Evolutionary conservation across 2,329 filamentous ascomycete genomes (phyloP).

Genomic region (Apiospora saccharicola): DNA sequence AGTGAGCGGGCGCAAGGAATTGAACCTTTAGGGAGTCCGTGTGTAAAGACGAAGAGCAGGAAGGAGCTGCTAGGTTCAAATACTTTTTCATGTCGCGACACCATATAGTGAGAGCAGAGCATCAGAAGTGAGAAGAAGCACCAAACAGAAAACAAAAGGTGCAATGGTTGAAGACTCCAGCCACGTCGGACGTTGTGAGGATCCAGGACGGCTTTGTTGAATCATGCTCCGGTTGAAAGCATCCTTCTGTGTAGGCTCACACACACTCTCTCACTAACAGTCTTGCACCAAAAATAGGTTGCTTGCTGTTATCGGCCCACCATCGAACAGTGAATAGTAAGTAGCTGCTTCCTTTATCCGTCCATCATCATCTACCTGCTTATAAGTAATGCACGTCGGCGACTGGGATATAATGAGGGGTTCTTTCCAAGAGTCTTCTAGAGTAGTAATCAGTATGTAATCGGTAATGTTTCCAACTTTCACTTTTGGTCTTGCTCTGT

Average conservation of each 20-base stretch:
- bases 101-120: not conserved
- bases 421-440: not conserved
- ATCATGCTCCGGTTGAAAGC: slow-evolving; percentile 19
- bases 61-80: not conserved
- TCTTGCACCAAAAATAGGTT: not conserved
- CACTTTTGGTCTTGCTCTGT: not conserved
- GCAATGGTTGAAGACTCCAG: not conserved
- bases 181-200: not conserved
- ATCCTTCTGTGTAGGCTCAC: not conserved
- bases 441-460: not conserved
- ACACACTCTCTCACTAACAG: not conserved
- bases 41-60: not conserved
- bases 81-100: not conserved
- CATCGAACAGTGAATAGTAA: not conserved
- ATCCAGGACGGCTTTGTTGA: slow-evolving; percentile 8
- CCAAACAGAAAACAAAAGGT: slow-evolving; percentile 6
- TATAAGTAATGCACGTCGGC: not conserved
- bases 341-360: not conserved
- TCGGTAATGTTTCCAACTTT: not conserved
- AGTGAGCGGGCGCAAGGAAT: not conserved
- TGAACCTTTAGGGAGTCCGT: not conserved
- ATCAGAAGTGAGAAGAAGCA: slow-evolving; percentile 1
- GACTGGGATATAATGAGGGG: not conserved
- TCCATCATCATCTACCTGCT: not conserved
- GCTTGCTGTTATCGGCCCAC: slow-evolving; percentile 2